Percentiles rank a stretch among this genome's conserved stretches.
Conservation (phyloP, 768 basidiomycete genomes). For the Fomitopsis pulvina region DNA sequence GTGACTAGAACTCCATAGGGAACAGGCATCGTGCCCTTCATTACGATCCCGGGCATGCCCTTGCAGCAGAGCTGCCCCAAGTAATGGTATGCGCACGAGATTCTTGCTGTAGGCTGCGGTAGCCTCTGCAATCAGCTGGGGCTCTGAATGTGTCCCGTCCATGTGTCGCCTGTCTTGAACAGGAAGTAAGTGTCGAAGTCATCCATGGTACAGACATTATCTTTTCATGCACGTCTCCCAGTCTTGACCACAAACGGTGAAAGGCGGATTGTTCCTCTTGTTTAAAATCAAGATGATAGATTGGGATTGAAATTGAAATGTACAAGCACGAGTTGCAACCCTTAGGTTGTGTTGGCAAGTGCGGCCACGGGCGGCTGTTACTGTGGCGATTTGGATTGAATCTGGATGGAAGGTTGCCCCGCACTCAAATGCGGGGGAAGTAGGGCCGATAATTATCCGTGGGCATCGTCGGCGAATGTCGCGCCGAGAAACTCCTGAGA, state of each 20-base stretch:
- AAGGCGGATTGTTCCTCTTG: conserved; percentile 6
- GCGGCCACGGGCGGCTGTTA: too few relatives aligned
- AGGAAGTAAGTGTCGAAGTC: conserved; percentile 4
- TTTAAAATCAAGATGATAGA: too few relatives aligned
- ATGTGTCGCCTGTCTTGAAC: conserved; percentile 12
- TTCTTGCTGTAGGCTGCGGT: conserved; percentile 10
- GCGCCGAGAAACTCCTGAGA: too few relatives aligned
- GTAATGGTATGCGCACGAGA: not conserved
- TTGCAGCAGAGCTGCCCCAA: conserved; percentile 4
- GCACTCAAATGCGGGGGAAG: too few relatives aligned
- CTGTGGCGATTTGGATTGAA: too few relatives aligned
- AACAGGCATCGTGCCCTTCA: conserved; percentile 18
- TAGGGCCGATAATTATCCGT: too few relatives aligned
- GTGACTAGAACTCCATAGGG: conserved; percentile 22
- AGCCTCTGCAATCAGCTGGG: conserved; percentile 3
- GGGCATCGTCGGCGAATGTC: too few relatives aligned
- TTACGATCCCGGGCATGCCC: conserved; percentile 17
- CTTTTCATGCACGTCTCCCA: conserved; percentile 8
- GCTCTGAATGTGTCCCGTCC: conserved; percentile 9
- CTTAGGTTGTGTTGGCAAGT: too few relatives aligned
- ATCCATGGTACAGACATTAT: conserved; percentile 12
- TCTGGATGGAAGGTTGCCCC: too few relatives aligned
- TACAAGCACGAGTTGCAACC: too few relatives aligned
- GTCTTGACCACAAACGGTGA: conserved; percentile 9
- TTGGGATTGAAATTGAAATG: too few relatives aligned